Evolutionary conservation across 345 rosid species (phyloP).

Genomic region (Corchorus capsularis): DNA sequence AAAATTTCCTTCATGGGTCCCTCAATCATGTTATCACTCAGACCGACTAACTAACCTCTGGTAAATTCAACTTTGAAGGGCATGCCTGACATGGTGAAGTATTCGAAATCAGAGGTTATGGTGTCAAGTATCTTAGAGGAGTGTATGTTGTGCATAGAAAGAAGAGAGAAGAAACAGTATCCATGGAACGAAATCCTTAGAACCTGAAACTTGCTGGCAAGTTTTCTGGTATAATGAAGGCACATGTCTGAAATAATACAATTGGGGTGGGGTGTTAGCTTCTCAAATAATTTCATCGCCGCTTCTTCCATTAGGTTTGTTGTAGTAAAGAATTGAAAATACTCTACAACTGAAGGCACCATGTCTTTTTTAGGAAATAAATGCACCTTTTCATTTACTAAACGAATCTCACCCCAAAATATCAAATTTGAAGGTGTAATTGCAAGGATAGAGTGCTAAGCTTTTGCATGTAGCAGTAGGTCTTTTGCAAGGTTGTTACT

Average conservation of each 20-base stretch:
- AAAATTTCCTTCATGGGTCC: conserved; percentile 8
- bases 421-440: neutral
- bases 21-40: neutral
- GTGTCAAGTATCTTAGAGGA: conserved; percentile 20
- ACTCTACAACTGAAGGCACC: conserved; percentile 17
- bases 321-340: conserved; percentile 26
- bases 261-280: conserved; percentile 35
- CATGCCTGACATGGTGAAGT: conserved; percentile 26
- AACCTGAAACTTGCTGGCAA: conserved; percentile 41
- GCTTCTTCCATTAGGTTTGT: conserved; percentile 30
- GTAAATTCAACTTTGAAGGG: conserved; percentile 37
- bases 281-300: conserved; percentile 26
- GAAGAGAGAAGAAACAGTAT: conserved; percentile 36
- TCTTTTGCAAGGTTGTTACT: neutral
- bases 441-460: conserved; percentile 21
- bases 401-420: neutral
- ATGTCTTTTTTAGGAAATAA: conserved; percentile 21
- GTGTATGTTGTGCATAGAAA: conserved; percentile 23
- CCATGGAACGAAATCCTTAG: conserved; percentile 52
- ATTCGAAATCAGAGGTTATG: conserved; percentile 24
- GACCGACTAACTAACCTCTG: conserved; percentile 31
- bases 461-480: neutral
- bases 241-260: conserved; percentile 52
- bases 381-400: neutral
- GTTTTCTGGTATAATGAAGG: conserved; percentile 33